Base-by-base conservation (phyloP, 2,329 filamentous ascomycete genomes). In the Sporothrix schenckii region DNA sequence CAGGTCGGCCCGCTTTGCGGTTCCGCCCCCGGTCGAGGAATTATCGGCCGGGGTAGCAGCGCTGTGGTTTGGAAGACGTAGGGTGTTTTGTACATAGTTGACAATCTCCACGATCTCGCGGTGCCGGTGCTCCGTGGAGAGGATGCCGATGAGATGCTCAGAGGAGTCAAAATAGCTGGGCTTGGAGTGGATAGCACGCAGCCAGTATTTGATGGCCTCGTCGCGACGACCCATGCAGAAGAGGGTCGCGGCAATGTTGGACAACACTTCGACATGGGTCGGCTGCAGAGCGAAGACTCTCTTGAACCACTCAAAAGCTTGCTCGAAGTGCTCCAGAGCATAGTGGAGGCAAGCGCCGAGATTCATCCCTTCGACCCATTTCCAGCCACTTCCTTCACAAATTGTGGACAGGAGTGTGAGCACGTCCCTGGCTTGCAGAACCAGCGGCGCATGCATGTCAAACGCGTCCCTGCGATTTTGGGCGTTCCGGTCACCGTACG, bases 111-210 rank as follows among this genome's bases (percentile, higher is more conserved):
- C 89, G 9, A 95, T 95, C 77, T 98, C 93, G 75, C 87, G 89
- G 65, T 89, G 91, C 73, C 94, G 87, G 71, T 96, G 91, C 72
- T 89, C 92, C 65, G 87, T 88, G 77, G 94, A 97, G 21, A 98
- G 80, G 61, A 98, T 83, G 0, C 93, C 93, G 41, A 98, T 92
- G 1, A 99, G 86, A 81, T 98, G 94, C 78, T 99, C 95, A 2
- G 95, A 93, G 9, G 95, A 94, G 81, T 99, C 95, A 70, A 99
- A 91, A 80, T 97, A 96, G 77, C 89, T 91, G 0, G 95, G 95
- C 10, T 92, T 89, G 70, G 92, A 83, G 77, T 89, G 91, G 34
- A 98, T 89, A n/a, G 93, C 93, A 72, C 87, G 88, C 74, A 91
- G 84, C 95, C 95, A 99, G 77, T 93, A 87, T 71, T 89, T 86